phyloP scores from a whole-genome alignment of 2,329 filamentous ascomycete species.

The Stagonosporopsis cucurbitacearum region DNA sequence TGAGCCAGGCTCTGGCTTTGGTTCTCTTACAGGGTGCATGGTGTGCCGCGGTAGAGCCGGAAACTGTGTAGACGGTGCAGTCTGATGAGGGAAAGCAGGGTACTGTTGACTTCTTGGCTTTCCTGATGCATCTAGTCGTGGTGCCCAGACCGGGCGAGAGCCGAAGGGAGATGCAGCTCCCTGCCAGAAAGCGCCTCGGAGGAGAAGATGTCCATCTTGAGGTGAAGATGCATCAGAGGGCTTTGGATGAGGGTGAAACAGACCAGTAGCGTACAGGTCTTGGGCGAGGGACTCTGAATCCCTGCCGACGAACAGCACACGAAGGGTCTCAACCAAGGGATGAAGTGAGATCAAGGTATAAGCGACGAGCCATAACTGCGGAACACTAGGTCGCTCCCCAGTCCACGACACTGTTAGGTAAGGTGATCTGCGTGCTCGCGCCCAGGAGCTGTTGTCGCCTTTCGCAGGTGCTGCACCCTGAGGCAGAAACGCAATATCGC shows the following conservation, averaged over 20 bases:
- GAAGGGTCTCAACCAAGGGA: constrained; percentile 54
- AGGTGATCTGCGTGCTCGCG: constrained; percentile 54
- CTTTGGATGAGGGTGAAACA: constrained; percentile 53
- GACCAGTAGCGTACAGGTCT: constrained; percentile 52
- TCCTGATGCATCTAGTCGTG: constrained; percentile 43
- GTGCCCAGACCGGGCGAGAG: constrained; percentile 50
- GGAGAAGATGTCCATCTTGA: constrained; percentile 54
- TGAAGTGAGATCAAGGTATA: constrained; percentile 55
- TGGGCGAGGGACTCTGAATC: constrained; percentile 47
- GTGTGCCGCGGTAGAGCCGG: constrained; percentile 60
- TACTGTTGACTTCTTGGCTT: constrained; percentile 50
- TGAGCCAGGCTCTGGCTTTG: constrained; percentile 73
- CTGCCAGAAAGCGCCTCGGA: constrained; percentile 58
- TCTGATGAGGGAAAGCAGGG: constrained; percentile 52
- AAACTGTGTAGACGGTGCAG: constrained; percentile 57
- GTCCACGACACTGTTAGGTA: constrained; percentile 53
- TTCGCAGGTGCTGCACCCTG: constrained; percentile 33
- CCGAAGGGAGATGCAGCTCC: constrained; percentile 53
- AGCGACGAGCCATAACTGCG: constrained; percentile 56
- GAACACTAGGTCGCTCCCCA: constrained; percentile 50
- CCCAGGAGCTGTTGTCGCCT: constrained; percentile 52
- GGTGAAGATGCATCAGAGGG: constrained; percentile 43
- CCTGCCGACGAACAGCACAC: constrained; percentile 50
- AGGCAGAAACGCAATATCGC: constrained; percentile 35
- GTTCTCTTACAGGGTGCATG: constrained; percentile 73